phyloP scores from a whole-genome alignment of 306 rosid genomes.

The Luffa acutangula region DNA sequence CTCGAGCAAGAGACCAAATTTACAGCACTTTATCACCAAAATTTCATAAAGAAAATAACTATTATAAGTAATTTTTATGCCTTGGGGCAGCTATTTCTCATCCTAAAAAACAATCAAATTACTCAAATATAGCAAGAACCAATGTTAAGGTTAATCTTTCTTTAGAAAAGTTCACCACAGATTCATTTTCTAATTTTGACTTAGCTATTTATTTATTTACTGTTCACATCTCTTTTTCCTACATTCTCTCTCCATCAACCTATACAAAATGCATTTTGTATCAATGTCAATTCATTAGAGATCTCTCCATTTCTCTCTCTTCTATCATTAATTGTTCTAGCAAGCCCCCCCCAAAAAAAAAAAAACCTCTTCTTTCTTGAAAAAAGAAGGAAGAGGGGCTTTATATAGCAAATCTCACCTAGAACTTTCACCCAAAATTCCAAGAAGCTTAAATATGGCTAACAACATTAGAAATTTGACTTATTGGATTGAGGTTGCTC shows the following conservation, averaged over 20 bases:
- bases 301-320: neutral
- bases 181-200: neutral
- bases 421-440: neutral
- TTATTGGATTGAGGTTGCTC: constrained; percentile 55
- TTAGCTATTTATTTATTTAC: no score
- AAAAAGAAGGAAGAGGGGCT: neutral
- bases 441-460: constrained; percentile 19
- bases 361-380: neutral
- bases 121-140: neutral
- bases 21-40: no score
- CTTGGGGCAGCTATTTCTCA: neutral
- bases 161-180: neutral
- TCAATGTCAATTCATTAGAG: neutral
- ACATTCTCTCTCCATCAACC: no score
- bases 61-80: no score
- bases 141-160: neutral
- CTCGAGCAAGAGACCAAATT: neutral
- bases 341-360: no score
- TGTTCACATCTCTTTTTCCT: no score
- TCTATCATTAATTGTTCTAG: no score
- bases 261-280: neutral
- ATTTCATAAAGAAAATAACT: neutral
- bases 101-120: no score
- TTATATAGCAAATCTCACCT: neutral
- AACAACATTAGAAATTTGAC: constrained; percentile 23